phyloP scores from a whole-genome alignment of 768 basidiomycete species.

The Suillus weaverae region DNA sequence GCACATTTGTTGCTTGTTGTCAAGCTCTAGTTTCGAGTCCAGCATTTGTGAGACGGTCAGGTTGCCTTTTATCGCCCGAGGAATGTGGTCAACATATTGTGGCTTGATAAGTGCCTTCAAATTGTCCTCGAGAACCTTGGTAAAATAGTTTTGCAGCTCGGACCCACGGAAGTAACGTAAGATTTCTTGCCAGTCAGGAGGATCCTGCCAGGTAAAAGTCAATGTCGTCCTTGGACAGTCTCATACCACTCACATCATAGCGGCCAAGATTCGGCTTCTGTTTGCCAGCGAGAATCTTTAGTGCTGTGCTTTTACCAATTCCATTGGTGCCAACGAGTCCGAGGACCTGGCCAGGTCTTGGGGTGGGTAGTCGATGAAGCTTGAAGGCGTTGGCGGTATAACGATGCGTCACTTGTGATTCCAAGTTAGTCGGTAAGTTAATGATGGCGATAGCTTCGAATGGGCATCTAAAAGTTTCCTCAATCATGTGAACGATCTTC shows the following conservation, averaged over 20 bases:
- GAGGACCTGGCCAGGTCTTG: conserved; percentile 96
- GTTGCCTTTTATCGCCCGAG: conserved; percentile 88
- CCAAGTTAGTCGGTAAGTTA: conserved; percentile 96
- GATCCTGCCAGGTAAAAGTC: conserved; percentile 56
- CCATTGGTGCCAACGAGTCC: conserved; percentile 99
- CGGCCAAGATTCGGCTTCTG: conserved; percentile 96
- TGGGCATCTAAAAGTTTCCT: conserved; percentile 70
- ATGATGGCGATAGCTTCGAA: conserved; percentile 99
- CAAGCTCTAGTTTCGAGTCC: conserved; percentile 82
- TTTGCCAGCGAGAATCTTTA: conserved; percentile 96
- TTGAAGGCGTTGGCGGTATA: conserved; percentile 99
- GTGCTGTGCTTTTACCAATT: conserved; percentile 97
- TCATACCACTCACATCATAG: conserved; percentile 73
- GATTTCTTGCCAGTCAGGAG: conserved; percentile 99
- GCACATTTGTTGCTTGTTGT: conserved; percentile 86
- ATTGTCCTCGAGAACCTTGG: conserved; percentile 98
- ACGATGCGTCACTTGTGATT: conserved; percentile 94
- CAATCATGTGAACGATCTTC: conserved; percentile 4
- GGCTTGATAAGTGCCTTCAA: conserved; percentile 99
- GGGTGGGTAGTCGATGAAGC: conserved; percentile 95
- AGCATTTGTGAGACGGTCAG: conserved; percentile 91
- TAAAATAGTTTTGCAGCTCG: conserved; percentile 99
- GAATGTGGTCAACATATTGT: conserved; percentile 99
- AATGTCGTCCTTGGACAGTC: conserved; percentile 3
- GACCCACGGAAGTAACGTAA: conserved; percentile 98